Evolutionary conservation across 2,329 filamentous ascomycete species (phyloP), one percentile per base, ranked within the genome.

Genomic region (Tolypocladium amazonense): DNA sequence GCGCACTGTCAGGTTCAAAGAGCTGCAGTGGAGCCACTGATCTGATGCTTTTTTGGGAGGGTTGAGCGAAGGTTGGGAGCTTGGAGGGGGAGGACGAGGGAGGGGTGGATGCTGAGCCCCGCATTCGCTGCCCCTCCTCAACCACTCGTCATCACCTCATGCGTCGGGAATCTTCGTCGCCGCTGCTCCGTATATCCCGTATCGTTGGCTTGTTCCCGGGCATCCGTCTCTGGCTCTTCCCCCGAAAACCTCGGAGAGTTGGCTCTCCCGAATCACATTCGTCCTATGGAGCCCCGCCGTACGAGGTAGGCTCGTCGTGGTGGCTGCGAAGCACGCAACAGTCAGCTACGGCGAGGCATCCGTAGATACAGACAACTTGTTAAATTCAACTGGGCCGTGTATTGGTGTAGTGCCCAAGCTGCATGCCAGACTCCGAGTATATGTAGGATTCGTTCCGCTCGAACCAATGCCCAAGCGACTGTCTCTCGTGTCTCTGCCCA

Each of bases 391-490:
- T n/a, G 30, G 9, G 20, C n/a, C 50, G 30, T 53, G 27, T 20
- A 23, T 35, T 52, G 1, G 20, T 23, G 50, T 14, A 35, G 33
- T 54, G 43, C 47, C 58, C 61, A 58, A 59, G 45, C 58, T 64
- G 14, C 60, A 62, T 59, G 57, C 61, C 57, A 64, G 64, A 64
- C 63, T 62, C 62, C 63, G 53, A 60, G 52, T 61, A 50, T 56
- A 60, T 23, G 30, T 35, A 37, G 30, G 30, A 30, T 54, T n/a
- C 30, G 20, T 37, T 5, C 50, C 30, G 50, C 50, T 23, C 9
- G 30, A 23, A 11, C 23, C 50, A 54, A 23, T 52, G 50, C 30
- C 50, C 50, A 11, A 11, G 50, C 30, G 20, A 12, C 20, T 23
- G 50, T 37, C 23, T 54, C 8, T 37, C 20, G 6, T 53, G 30